Conservation (phyloP, 164 flowering plant species). For the Amborella trichopoda region DNA sequence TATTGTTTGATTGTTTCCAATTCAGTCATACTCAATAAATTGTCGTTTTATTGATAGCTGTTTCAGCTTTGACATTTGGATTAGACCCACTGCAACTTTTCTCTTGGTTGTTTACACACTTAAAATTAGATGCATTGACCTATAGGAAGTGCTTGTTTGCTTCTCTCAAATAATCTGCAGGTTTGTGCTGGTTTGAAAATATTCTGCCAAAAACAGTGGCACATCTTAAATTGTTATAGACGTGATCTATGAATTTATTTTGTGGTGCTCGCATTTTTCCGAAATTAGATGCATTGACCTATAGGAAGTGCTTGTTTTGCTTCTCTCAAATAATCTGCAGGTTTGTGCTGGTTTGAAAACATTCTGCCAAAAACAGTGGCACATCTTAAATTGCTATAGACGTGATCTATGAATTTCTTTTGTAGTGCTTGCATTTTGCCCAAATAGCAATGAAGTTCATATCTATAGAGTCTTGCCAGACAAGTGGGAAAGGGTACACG, state of each 20-base stretch:
- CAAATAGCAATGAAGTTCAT: constrained; percentile 85
- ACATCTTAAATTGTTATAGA: not conserved
- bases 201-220: not conserved
- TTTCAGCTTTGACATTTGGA: no score
- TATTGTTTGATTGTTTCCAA: no score
- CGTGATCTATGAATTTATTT: not conserved
- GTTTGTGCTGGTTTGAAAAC: not conserved
- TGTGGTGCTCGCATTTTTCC: constrained; percentile 89
- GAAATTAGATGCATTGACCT: constrained; percentile 8
- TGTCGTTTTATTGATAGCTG: no score
- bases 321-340: not conserved
- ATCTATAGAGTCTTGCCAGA: constrained; percentile 46
- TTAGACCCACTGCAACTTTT: no score
- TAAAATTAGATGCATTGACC: not conserved
- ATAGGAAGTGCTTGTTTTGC: not conserved
- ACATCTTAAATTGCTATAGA: not conserved
- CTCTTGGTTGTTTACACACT: no score
- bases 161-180: not conserved
- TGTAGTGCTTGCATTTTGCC: constrained; percentile 90
- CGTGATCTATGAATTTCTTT: not conserved
- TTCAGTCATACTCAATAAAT: no score
- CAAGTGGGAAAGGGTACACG: constrained; percentile 81
- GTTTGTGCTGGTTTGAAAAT: not conserved
- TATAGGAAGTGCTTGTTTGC: not conserved
- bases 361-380: not conserved